Base-by-base conservation (phyloP, 1,139 yeast species). In the Debaryomyces coudertii region DNA sequence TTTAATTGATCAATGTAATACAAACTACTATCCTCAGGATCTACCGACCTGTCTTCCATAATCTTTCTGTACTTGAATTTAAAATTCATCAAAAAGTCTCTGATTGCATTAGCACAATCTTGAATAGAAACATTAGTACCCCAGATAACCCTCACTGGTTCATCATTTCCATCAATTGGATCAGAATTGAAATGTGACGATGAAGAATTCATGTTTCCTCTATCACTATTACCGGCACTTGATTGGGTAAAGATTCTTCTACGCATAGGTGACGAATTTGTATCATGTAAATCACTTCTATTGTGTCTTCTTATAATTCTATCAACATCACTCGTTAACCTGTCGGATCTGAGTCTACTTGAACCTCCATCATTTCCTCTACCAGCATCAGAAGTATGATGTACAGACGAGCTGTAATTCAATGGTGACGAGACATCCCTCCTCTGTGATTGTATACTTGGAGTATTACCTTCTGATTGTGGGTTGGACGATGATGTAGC, bases 101-200 rank as follows among this genome's bases (percentile, higher is more conserved):
- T 77, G 69, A 93, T 93, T 43, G 80, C 77, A 54, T 82, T 85
- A 44, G 89, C 80, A 57, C 93, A 85, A 60, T 93, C 97, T 58
- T 84, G 88, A 57, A 95, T 90, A 36, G 95, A 87, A 25, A 93
- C 97, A 62, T 93, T 92, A 1, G 99, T 93, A 65, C 99, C 99
- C 99, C 99, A 93, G 59, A 93, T 92, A 47, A 93, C 96, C 60
- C 96, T 80, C 28, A 85, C 82, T 1, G 96, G 95, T 53, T 85
- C 95, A 49, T 79, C 83, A 14, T 54, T 55, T 29, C 56, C 58
- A 39, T 50, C 63, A 23, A 54, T 50, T 11, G 63, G 61, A 28
- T 68, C 73, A 12, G 71, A 61, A 44, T 56, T 60, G 12, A 66
- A 54, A 34, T 62, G 60, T 16, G 73, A 69, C 7, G 70, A 63